A percentile compares a stretch with the other conserved stretches of the same genome.
Evolutionary conservation across 768 basidiomycete species (phyloP).

Genomic region (Agaricus bisporus): DNA sequence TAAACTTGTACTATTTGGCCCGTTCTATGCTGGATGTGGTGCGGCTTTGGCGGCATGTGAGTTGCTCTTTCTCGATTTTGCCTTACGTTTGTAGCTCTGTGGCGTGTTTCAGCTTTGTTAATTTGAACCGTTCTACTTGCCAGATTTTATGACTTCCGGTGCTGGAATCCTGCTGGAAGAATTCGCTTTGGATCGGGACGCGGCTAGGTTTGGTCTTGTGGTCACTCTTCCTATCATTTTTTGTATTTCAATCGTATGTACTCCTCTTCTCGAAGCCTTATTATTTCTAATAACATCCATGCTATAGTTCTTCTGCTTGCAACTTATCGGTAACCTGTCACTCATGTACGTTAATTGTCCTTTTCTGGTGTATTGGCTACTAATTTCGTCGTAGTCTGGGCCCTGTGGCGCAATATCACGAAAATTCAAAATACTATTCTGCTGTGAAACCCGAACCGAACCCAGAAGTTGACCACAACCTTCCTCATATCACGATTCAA

Average conservation of each 20-base stretch:
- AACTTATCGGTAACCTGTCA: constrained; percentile 60
- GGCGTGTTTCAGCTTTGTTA: background rate
- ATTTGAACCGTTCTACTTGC: background rate
- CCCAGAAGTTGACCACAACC: constrained; percentile 57
- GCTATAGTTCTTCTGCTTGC: constrained; percentile 67
- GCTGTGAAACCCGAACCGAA: constrained; percentile 62
- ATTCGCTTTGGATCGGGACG: constrained; percentile 57
- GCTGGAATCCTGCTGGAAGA: constrained; percentile 57
- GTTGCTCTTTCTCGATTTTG: constrained; percentile 15
- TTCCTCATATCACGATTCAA: constrained; percentile 77
- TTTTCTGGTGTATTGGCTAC: constrained; percentile 12
- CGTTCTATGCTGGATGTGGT: constrained; percentile 65
- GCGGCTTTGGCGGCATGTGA: constrained; percentile 57
- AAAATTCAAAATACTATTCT: constrained; percentile 81
- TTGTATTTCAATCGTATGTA: constrained; percentile 67
- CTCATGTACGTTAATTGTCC: constrained; percentile 35
- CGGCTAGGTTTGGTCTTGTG: constrained; percentile 59
- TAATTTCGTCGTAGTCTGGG: constrained; percentile 39
- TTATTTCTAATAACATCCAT: background rate
- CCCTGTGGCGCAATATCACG: constrained; percentile 80
- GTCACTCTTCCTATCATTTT: constrained; percentile 65
- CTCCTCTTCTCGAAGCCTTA: background rate
- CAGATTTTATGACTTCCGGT: constrained; percentile 62
- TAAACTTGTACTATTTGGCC: constrained; percentile 55
- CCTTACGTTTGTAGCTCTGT: constrained; percentile 1